Percentiles rank a stretch among this genome's conserved stretches.
Conservation (phyloP, 2,329 filamentous ascomycete genomes). For the Pleomassaria siparia region DNA sequence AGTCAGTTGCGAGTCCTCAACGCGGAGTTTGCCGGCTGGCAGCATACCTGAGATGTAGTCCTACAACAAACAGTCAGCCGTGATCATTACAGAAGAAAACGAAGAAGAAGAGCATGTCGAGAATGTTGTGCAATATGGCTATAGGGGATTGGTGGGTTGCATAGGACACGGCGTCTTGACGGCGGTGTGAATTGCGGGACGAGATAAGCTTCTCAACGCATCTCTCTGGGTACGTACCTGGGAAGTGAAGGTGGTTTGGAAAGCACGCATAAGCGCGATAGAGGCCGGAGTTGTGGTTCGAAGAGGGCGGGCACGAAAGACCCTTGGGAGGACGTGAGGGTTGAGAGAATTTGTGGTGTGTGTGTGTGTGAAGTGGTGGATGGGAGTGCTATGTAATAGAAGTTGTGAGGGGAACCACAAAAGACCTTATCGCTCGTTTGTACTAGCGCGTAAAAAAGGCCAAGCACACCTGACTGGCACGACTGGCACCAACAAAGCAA, state of each 20-base stretch:
- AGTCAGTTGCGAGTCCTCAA: conserved; percentile 26
- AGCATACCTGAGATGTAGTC: conserved; percentile 66
- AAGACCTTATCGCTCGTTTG: not conserved
- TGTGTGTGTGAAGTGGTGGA: not conserved
- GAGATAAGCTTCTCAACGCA: conserved; percentile 31
- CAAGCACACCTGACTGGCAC: too few species aligned
- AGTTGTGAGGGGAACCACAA: not conserved
- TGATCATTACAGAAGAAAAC: conserved; percentile 13
- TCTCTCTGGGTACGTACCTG: conserved; percentile 48
- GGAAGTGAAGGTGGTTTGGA: conserved; percentile 55
- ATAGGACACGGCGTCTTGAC: conserved; percentile 25
- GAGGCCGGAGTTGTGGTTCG: conserved; percentile 23
- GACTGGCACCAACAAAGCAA: not conserved
- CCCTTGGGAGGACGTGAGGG: not conserved
- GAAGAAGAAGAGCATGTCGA: not conserved
- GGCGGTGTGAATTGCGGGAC: conserved; percentile 20
- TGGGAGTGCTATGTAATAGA: not conserved
- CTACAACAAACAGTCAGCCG: conserved; percentile 46
- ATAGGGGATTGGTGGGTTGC: conserved; percentile 4
- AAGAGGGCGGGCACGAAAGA: conserved; percentile 12
- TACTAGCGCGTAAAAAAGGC: too few species aligned
- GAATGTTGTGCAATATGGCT: not conserved
- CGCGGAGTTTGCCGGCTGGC: conserved; percentile 15
- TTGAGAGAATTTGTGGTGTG: not conserved
- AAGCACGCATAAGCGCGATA: conserved; percentile 52